Percentiles rank a stretch among this genome's conserved stretches.
These are phyloP conservation scores for Coniophora puteana DNA, from an alignment of 1,284 basidiomycete genomes.

Conservation along the genomic window DNA sequence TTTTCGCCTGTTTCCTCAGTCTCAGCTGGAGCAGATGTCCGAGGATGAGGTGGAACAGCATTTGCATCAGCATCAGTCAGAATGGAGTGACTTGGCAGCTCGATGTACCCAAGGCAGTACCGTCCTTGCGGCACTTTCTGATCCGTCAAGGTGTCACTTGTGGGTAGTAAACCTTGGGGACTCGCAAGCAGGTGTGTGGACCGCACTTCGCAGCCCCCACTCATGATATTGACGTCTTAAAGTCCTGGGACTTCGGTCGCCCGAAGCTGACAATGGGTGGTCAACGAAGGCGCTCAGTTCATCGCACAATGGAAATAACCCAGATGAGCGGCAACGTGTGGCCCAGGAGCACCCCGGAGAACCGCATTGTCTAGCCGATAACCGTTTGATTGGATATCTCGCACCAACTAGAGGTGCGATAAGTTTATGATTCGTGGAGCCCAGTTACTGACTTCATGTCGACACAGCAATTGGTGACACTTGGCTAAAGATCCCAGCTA, in stretches of 20 bases:
- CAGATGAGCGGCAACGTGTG: constrained; percentile 44
- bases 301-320: constrained; percentile 55
- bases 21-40: constrained; percentile 23
- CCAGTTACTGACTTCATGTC: constrained; percentile 6
- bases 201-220: constrained; percentile 11
- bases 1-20: constrained; percentile 39
- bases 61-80: constrained; percentile 19
- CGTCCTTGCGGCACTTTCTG: constrained; percentile 50
- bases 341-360: constrained; percentile 54
- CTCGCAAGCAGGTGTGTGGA: constrained; percentile 52
- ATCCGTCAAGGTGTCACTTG: constrained; percentile 46
- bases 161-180: constrained; percentile 70
- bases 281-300: constrained; percentile 39
- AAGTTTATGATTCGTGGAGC: constrained; percentile 1
- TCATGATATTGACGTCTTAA: constrained; percentile 34
- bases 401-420: constrained; percentile 60
- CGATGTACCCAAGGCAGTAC: constrained; percentile 63
- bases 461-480: constrained; percentile 57
- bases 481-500: constrained; percentile 56
- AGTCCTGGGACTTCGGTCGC: constrained; percentile 41
- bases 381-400: constrained; percentile 60
- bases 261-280: constrained; percentile 44
- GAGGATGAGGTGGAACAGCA: constrained; percentile 21
- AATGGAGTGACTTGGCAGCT: constrained; percentile 29
- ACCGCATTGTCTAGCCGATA: constrained; percentile 40